Evolutionary conservation across 2,329 filamentous ascomycete species (phyloP), one percentile per base, ranked within the genome.

Genomic region (Ilyonectria robusta): DNA sequence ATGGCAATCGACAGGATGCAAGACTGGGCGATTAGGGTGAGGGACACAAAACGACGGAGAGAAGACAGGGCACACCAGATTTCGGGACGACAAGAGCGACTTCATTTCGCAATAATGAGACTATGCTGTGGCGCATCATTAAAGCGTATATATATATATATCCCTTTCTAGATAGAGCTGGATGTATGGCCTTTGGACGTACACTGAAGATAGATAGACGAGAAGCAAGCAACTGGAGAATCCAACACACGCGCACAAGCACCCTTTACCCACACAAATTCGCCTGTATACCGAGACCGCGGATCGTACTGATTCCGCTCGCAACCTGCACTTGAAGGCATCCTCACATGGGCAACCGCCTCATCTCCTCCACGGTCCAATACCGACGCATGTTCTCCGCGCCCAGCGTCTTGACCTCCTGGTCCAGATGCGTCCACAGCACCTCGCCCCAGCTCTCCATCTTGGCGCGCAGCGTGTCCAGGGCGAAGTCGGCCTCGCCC

Each of bases 311-410:
- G 47, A 19, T 29, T 21, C 26, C 15, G 10, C 33, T 19, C 15
- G 8, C 15, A 11, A 15, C 6, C n/a, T 4, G 15, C n/a, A 17
- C 23, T 11, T 19, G 1, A 15, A 21, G 31, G 13, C 31, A 6
- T 6, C 26, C 23, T 81, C 78, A 94, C 83, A 94, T 93, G 1
- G 88, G 90, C 82, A 96, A 86, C 58, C 82, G 81, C 78, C 81
- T 84, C 80, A 97, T 91, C 85, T 97, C 94, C 53, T 93, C 89
- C 67, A 90, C 72, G 0, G 85, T 92, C 93, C 93, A 97, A 80
- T 93, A 94, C 80, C 85, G 89, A 72, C 93, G 86, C 94, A 97
- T 97, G 78, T 95, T 97, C 79, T 96, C 93, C 50, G 94, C 94
- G 2, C 91, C 89, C 35, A 97, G 80, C 71, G 92, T 88, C 79